Evolutionary conservation across 2,329 filamentous ascomycete species (phyloP), one percentile per base, ranked within the genome.

Genomic region (Teratosphaeriaceae sp.): DNA sequence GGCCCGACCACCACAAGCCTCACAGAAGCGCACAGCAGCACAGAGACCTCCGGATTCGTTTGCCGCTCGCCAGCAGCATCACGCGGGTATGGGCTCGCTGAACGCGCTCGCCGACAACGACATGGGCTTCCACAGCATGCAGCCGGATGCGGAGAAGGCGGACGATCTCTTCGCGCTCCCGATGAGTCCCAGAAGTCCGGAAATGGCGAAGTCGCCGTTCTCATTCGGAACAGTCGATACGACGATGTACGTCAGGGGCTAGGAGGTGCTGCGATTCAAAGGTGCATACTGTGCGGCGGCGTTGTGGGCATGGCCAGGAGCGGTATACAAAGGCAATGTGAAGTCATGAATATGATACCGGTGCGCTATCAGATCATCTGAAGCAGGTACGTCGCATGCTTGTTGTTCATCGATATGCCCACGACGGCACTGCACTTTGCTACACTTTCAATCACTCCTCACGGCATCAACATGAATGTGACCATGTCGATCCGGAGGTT

Each of bases 151-250:
- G 5, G 78, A 82, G 30, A 76, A 75, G 1, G 84, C 88, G 52
- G 88, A 94, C 45, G 89, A 85, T 30, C 72, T 95, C 2, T 96
- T 96, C 59, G 88, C 88, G 0, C 75, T 94, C 40, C 88, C 87
- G 1, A 79, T 95, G 67, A 90, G 85, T 57, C 88, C 88, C 1
- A 74, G 88, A 39, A 89, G 85, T 56, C 88, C 88, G 0, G 88
- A 94, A 53, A 88, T 92, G 72, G 80, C 81, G 41, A 85, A 81
- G 54, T 89, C 36, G 85, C 58, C 88, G 0, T 96, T 95, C 59
- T 78, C 75, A 3, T 78, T 82, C 60, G 54, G 49, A 2, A 61
- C 62, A n/a, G 55, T 61, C 33, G 68, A 71, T 48, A 66, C 59
- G 30, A 53, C 50, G 49, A 48, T 49, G 23, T 64, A 65, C 37